Conservation (phyloP, 345 rosid genomes). For the Melaleuca quinquenervia region DNA sequence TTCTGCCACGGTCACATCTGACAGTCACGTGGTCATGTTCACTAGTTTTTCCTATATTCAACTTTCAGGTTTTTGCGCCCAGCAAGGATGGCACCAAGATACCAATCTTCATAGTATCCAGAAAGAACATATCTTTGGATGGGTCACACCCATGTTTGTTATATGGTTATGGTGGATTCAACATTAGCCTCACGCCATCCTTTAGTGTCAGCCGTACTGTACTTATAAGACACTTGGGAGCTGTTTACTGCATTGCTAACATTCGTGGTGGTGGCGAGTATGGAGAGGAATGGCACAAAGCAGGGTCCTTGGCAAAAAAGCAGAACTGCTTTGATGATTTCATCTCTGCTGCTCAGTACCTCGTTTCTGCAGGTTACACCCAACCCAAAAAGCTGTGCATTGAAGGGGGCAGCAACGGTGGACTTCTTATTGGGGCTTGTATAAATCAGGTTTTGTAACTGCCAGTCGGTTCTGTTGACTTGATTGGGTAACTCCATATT, state of each 20-base stretch:
- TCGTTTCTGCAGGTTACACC: constrained; percentile 72
- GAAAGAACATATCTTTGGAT: constrained; percentile 44
- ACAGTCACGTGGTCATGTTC: neutral
- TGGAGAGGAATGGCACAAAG: constrained; percentile 96
- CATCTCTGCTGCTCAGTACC: constrained; percentile 65
- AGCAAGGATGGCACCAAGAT: constrained; percentile 78
- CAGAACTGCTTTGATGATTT: constrained; percentile 93
- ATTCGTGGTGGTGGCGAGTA: constrained; percentile 98
- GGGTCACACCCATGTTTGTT: constrained; percentile 89
- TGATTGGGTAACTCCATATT: neutral
- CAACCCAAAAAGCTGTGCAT: constrained; percentile 65
- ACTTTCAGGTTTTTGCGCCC: constrained; percentile 58
- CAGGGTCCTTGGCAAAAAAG: constrained; percentile 66
- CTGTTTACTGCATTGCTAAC: constrained; percentile 69
- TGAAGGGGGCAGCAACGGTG: constrained; percentile 97
- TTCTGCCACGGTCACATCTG: neutral
- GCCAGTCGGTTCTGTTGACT: neutral
- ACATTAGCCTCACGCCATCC: constrained; percentile 56
- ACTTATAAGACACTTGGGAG: constrained; percentile 71
- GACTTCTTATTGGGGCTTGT: constrained; percentile 88
- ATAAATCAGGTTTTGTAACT: constrained; percentile 62
- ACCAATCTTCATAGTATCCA: constrained; percentile 70
- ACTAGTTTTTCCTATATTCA: neutral
- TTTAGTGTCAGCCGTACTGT: constrained; percentile 60
- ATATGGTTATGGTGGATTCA: constrained; percentile 91